phyloP scores from a whole-genome alignment of 306 rosid genomes.

The Medicago ruthenica region DNA sequence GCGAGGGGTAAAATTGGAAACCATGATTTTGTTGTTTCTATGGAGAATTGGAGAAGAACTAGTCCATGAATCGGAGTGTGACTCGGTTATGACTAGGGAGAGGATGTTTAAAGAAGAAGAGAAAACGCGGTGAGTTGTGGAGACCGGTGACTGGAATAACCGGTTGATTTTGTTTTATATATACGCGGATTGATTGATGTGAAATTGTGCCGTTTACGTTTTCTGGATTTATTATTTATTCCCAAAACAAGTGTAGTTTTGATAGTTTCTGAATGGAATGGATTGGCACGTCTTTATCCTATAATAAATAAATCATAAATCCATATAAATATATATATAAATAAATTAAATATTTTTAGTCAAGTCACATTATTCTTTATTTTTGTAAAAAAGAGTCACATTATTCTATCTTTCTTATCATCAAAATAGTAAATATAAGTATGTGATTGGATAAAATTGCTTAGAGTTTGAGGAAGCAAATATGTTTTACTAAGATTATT shows the following conservation, averaged over 20 bases:
- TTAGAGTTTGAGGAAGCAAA: not conserved
- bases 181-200: constrained; percentile 33
- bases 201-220: not conserved
- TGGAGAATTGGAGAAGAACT: constrained; percentile 37
- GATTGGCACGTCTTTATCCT: not conserved
- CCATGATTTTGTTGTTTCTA: constrained; percentile 53
- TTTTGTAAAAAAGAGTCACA: not conserved
- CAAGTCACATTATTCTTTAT: not conserved
- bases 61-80: constrained; percentile 37
- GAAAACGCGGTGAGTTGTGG: constrained; percentile 28
- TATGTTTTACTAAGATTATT: too few relatives aligned
- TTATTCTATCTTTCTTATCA: not conserved
- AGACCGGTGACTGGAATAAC: constrained; percentile 39
- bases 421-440: not conserved
- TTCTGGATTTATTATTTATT: not conserved
- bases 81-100: constrained; percentile 24
- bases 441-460: not conserved
- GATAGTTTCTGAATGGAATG: not conserved
- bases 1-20: constrained; percentile 56
- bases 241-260: not conserved
- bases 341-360: not conserved
- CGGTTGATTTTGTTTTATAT: constrained; percentile 29
- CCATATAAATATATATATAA: not conserved
- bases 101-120: not conserved
- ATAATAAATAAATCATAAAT: not conserved